Conservation (phyloP, 129 eudicot species). For the Pittosporum tobira region DNA sequence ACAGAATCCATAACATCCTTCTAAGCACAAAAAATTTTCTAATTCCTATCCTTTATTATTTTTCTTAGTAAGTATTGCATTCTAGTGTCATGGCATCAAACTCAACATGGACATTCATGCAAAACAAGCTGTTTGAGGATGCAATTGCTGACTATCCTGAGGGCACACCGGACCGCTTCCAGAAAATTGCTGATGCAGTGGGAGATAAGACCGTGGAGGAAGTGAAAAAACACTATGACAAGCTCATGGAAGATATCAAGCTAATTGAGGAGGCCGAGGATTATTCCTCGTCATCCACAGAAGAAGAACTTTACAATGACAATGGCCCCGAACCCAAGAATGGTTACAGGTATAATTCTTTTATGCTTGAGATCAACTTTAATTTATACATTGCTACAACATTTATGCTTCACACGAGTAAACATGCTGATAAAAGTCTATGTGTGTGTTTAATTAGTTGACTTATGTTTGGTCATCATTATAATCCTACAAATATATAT, state of each 20-base stretch:
- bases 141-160: constrained; percentile 25
- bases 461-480: too few species aligned
- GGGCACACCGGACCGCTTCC: constrained; percentile 31
- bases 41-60: neutral
- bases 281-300: too few species aligned
- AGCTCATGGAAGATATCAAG: constrained; percentile 23
- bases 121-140: constrained; percentile 35
- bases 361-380: too few species aligned
- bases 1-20: neutral
- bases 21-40: neutral
- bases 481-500: too few species aligned
- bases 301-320: too few species aligned
- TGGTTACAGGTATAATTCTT: neutral
- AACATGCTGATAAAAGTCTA: too few species aligned
- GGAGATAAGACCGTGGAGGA: constrained; percentile 32
- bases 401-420: too few species aligned
- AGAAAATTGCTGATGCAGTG: constrained; percentile 23
- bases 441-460: too few species aligned
- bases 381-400: too few species aligned
- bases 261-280: constrained; percentile 20
- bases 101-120: constrained; percentile 26
- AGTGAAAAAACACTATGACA: constrained; percentile 29
- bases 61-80: neutral
- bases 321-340: neutral
- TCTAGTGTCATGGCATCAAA: constrained; percentile 14